Conservation (phyloP, 768 basidiomycete genomes). For the Krasilnikovozyma curviuscula region DNA sequence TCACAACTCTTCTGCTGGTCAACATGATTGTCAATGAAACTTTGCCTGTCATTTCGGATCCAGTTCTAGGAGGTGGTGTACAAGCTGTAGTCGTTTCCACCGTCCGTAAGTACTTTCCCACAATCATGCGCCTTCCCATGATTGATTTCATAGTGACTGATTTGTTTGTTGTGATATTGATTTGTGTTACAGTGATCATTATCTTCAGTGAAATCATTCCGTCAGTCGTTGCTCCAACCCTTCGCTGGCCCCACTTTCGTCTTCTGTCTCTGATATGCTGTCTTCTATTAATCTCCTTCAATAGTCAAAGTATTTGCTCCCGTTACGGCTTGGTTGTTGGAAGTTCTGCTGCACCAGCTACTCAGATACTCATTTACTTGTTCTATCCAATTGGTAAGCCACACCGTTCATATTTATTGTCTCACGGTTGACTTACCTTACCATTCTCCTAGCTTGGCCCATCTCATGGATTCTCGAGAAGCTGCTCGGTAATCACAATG, state of each 20-base stretch:
- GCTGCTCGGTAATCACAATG: constrained; percentile 63
- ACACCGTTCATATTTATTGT: no score
- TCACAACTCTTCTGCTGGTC: constrained; percentile 39
- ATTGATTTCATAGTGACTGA: no score
- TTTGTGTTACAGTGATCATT: no score
- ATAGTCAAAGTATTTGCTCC: constrained; percentile 55
- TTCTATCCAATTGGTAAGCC: no score
- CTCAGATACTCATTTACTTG: not conserved
- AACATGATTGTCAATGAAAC: constrained; percentile 89
- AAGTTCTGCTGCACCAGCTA: not conserved
- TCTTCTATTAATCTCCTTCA: no score
- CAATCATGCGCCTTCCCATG: no score
- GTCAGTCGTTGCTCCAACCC: no score
- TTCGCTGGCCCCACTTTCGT: no score
- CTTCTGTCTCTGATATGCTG: no score
- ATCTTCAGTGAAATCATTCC: constrained; percentile 86
- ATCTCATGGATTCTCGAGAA: constrained; percentile 4
- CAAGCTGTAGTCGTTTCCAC: constrained; percentile 64
- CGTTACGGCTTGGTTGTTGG: constrained; percentile 76
- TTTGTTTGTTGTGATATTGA: no score
- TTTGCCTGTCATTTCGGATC: constrained; percentile 63
- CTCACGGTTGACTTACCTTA: no score
- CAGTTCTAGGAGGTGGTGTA: constrained; percentile 57
- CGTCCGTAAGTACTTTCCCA: no score
- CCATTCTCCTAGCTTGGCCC: constrained; percentile 1